Percentiles rank a stretch among this genome's conserved stretches.
Conservation (phyloP, 1,284 basidiomycete genomes). For the Puccinia sorghi region DNA sequence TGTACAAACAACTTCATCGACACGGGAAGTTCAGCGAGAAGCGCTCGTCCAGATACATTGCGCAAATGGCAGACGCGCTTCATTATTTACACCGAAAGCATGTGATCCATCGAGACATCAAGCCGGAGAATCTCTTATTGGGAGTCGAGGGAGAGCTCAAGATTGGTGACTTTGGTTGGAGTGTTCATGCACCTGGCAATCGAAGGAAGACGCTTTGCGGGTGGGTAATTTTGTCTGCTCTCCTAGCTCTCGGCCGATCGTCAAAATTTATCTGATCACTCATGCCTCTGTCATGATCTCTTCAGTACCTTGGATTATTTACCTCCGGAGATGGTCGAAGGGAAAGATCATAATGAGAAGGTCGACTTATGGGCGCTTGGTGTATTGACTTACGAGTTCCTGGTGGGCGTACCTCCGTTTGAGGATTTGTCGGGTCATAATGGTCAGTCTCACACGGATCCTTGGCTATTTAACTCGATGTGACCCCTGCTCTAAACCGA, state of each 20-base stretch:
- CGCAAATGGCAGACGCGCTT: slow-evolving; percentile 97
- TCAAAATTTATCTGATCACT: slow-evolving; percentile 51
- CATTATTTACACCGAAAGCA: slow-evolving; percentile 91
- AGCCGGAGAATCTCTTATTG: slow-evolving; percentile 93
- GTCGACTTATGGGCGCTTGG: slow-evolving; percentile 98
- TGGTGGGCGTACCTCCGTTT: slow-evolving; percentile 89
- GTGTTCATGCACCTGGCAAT: slow-evolving; percentile 92
- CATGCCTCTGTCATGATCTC: slow-evolving; percentile 72
- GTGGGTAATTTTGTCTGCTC: slow-evolving; percentile 17
- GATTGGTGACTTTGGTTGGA: slow-evolving; percentile 99
- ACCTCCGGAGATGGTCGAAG: slow-evolving; percentile 97
- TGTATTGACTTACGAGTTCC: slow-evolving; percentile 92
- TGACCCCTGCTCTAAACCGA: neutral
- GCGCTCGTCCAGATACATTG: slow-evolving; percentile 82
- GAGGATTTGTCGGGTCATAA: slow-evolving; percentile 78
- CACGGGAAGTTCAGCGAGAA: slow-evolving; percentile 82
- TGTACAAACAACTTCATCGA: slow-evolving; percentile 92
- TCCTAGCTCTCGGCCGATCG: neutral
- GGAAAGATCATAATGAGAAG: slow-evolving; percentile 77
- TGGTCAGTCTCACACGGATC: slow-evolving; percentile 62
- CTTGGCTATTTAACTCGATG: slow-evolving; percentile 10
- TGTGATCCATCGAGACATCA: slow-evolving; percentile 98
- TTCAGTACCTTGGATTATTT: slow-evolving; percentile 97
- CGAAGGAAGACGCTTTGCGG: slow-evolving; percentile 58
- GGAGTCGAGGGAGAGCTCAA: slow-evolving; percentile 96